Base-by-base conservation (phyloP, 192 early-diverging fungal genomes). In the Coemansia sp. region DNA sequence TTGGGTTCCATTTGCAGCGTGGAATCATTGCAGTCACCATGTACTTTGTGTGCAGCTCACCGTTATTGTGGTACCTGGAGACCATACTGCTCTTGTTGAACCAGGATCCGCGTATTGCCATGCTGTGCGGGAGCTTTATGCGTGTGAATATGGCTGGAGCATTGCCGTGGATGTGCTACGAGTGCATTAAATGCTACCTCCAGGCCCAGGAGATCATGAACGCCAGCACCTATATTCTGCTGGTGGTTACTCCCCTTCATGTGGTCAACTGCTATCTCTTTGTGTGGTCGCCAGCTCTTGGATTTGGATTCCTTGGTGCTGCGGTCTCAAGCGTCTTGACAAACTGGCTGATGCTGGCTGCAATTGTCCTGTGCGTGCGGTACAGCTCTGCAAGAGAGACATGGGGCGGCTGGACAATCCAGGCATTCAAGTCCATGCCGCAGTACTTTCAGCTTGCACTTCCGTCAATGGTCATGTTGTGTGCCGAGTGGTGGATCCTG, bases 201-300 rank as follows among this genome's bases (percentile, higher is more conserved):
- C 92, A 96, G 67, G 88, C 90, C 0, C 96, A 98, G 84, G 95
- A 91, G 65, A 90, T 90, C 69, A 95, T 98, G 96, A 84, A 90
- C 39, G 93, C 91, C 1, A 86, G 85, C 42, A 92, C 94, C 36
- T 85, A 84, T 62, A 86, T 95, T 19, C 84, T 94, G 26, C 57
- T 90, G 36, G 75, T 91, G 46, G 88, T 88, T 5, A 64, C 89
- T 18, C 92, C 91, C 7, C 52, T 94, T 48, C 94, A 94, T 65
- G 69, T 91, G 0, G 63, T 89, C 22, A 69, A 91, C 62, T 94
- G 92, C 76, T 97, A 92, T 58, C 43, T 85, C 1, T 73, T 98
- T n/a, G 94, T 97, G 19, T 94, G 88, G 85, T 85, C 87, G 54
- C 79, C 83, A 16, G 65, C 73, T n/a, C 67, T 87, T 13, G 72